Base-by-base conservation (phyloP, 371 early-diverging fungal species). In the Mortierella sp. region DNA sequence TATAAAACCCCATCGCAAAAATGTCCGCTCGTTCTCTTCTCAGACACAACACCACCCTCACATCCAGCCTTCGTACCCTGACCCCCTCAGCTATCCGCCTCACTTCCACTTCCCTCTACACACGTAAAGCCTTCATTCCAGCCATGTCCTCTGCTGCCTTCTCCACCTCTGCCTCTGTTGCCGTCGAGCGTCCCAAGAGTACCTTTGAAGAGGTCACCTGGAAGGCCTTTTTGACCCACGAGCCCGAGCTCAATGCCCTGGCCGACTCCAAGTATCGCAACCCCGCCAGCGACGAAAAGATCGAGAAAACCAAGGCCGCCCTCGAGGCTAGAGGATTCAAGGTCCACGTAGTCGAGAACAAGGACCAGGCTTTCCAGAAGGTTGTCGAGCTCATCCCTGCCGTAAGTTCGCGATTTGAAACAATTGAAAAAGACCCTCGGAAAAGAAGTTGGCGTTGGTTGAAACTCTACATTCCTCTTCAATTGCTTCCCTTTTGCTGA, bases 371-470 rank as follows among this genome's bases (percentile, higher is more conserved):
- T 9, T 76, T 82, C 50, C 77, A 86, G 22, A 68, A 68, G 37
- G 22, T 86, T 16, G 86, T 83, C 73, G 31, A 24, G 1, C 29
- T 73, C 5, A 85, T 86, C 19, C 85, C 85, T n/a, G 71, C 68
- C 10, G 86, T 70, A 76, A 19, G 71, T 31, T 19, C 16, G 29
- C 9, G 13, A 22, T 11, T 52, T n/a, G 29, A 6, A 26, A 53
- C 41, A 22, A n/a, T 37, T 24, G 24, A 53, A n/a, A 1, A 11
- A 48, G 29, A 34, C 31, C n/a, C 26, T 29, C 8, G 52, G 24
- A 13, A 52, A 37, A 34, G 29, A 63, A 39, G 19, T 41, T 41
- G 10, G 31, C 66, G 7, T 16, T 26, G 26, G 19, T 50, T 50
- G 24, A 26, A 50, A 29, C 37, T 26, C 24, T 29, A 16, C 55